Evolutionary conservation across 2,329 filamentous ascomycete genomes (phyloP), one percentile per base, ranked within the genome.

Genomic region (Epichloe bromicola): DNA sequence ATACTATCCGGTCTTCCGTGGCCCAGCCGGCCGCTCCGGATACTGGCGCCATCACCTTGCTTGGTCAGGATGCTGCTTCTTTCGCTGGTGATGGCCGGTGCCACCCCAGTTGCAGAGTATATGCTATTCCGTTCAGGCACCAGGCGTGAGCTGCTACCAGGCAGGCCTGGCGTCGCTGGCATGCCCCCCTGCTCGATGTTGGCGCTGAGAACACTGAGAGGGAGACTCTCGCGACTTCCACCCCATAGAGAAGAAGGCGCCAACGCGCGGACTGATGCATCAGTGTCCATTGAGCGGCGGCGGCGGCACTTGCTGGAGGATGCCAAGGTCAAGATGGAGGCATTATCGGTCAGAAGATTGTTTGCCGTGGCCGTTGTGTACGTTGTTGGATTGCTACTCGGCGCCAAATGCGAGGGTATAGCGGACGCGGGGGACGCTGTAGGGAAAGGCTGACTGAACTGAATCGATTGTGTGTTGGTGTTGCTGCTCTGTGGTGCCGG

Each of bases 1-100:
- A 91, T 80, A 66, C 89, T 95, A 63, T 95, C 88, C 47, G 87
- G 84, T 55, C 88, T 78, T 2, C 79, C 80, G 64, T 95, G 90
- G 1, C 87, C 86, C 3, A 87, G 65, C 1, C 85, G 69, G 0
- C 86, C 88, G 64, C 88, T 95, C 50, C 87, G 78, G 33, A 94
- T 72, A 61, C 88, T 95, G 10, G 82, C 81, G 1, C 79, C 86
- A 57, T 95, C 88, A 5, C 76, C 80, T 45, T 74, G 72, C 53
- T 80, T 80, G 30, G 85, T 80, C 61, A 95, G 91, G 55, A 85
- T 79, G 66, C 87, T 94, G 63, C 85, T 91, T 46, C 90, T 77
- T 61, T 95, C 90, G 52, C 84, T 85, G 6, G 78, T 72, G 7
- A 87, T 67, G 12, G 80, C 77, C 5, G 83, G 82, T 1, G 78